Conservation (phyloP, 345 rosid species). For the Iberis pinnata region DNA sequence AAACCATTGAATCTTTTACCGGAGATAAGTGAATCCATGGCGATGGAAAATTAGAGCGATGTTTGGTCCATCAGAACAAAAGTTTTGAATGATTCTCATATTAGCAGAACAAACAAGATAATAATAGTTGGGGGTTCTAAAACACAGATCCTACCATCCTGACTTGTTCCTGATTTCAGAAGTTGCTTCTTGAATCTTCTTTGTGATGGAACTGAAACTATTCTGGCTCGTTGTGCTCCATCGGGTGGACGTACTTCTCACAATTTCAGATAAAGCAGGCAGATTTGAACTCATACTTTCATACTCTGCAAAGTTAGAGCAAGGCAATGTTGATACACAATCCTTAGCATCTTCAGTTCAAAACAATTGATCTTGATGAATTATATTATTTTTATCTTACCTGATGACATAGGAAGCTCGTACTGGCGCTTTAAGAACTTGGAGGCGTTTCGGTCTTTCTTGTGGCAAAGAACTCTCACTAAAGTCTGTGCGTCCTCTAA, state of each 20-base stretch:
- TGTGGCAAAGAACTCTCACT: constrained; percentile 88
- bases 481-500: constrained; percentile 69
- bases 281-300: constrained; percentile 41
- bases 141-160: constrained; percentile 38
- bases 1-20: constrained; percentile 43
- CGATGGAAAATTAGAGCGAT: not conserved
- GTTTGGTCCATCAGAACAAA: not conserved
- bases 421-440: constrained; percentile 73
- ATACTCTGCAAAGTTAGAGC: constrained; percentile 49
- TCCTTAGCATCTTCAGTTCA: no score
- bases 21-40: constrained; percentile 23
- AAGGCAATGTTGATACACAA: not conserved
- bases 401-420: constrained; percentile 93
- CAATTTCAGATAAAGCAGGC: constrained; percentile 56
- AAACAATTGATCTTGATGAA: constrained; percentile 4
- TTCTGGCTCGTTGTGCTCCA: constrained; percentile 55
- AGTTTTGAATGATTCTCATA: constrained; percentile 1
- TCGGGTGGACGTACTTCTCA: constrained; percentile 57
- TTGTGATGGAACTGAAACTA: constrained; percentile 61
- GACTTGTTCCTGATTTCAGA: constrained; percentile 57
- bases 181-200: constrained; percentile 76
- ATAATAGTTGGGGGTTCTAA: not conserved
- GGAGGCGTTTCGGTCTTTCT: constrained; percentile 83
- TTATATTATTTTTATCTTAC: constrained; percentile 30
- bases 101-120: constrained; percentile 9